A percentile compares a stretch with the other conserved stretches of the same genome.
These are phyloP conservation scores for Gynochthodes officinalis DNA, from an alignment of 257 asterid genomes.

Conservation along the genomic window DNA sequence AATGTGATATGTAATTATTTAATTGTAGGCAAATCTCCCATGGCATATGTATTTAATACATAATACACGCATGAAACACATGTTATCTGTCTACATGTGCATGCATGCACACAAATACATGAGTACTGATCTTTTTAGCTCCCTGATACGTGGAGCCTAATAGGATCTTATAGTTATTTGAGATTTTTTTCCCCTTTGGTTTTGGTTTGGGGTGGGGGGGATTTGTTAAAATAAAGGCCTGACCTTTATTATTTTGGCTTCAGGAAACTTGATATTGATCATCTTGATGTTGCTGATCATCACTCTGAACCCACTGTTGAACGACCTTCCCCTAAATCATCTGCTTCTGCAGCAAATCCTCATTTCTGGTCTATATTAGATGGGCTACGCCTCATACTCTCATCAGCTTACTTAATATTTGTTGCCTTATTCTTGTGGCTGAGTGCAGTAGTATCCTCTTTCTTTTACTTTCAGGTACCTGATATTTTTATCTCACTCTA, in stretches of 20 bases:
- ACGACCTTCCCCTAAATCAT: slow-evolving; percentile 50
- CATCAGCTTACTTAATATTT: slow-evolving; percentile 75
- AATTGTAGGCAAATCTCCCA: background rate
- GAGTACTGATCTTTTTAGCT: background rate
- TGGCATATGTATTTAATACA: background rate
- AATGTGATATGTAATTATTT: background rate
- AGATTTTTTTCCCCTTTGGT: no score
- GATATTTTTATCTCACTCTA: background rate
- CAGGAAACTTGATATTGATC: slow-evolving; percentile 56
- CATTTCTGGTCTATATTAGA: slow-evolving; percentile 82
- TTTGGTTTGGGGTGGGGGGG: no score
- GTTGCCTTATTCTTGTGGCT: slow-evolving; percentile 92
- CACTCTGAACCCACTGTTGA: slow-evolving; percentile 37
- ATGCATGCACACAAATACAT: background rate
- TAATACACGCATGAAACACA: no score
- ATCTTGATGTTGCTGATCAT: slow-evolving; percentile 34
- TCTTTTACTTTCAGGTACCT: slow-evolving; percentile 93
- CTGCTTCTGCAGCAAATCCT: slow-evolving; percentile 47
- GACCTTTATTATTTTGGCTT: slow-evolving; percentile 27
- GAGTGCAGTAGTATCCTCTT: slow-evolving; percentile 86
- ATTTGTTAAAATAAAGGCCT: background rate
- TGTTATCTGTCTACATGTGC: no score
- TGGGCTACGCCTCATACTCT: slow-evolving; percentile 76
- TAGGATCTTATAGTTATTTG: background rate
- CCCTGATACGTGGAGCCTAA: background rate